A percentile compares a stretch with the other conserved stretches of the same genome.
phyloP scores from a whole-genome alignment of 1,284 basidiomycete genomes.

The Trametes polyzona region DNA sequence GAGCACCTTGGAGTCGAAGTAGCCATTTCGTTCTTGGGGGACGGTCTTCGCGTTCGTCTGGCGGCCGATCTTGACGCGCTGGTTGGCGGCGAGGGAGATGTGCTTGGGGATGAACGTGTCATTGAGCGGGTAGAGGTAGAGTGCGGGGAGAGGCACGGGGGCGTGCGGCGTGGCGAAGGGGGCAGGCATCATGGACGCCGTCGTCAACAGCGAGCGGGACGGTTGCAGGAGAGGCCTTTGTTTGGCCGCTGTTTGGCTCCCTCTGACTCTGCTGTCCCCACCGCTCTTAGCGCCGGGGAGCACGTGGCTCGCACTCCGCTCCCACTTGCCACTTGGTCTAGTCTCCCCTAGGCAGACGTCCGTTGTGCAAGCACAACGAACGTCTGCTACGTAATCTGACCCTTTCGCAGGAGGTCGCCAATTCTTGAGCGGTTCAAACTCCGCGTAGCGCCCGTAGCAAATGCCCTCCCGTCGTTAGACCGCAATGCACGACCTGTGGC shows the following conservation, averaged over 20 bases:
- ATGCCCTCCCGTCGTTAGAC: too few species aligned
- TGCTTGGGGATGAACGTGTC: slow-evolving; percentile 97
- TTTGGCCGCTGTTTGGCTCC: slow-evolving; percentile 25
- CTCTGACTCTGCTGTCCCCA: slow-evolving; percentile 27
- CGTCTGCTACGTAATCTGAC: too few species aligned
- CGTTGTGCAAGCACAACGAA: too few species aligned
- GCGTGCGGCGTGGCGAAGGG: slow-evolving; percentile 37
- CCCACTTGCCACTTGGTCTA: slow-evolving; percentile 21
- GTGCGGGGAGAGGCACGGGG: slow-evolving; percentile 58
- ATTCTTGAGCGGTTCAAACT: too few species aligned
- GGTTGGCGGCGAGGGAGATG: slow-evolving; percentile 78
- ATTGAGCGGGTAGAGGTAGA: slow-evolving; percentile 95
- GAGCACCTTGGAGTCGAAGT: slow-evolving; percentile 97
- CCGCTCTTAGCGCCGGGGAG: background rate
- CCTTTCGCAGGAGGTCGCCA: too few species aligned
- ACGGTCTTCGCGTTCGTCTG: slow-evolving; percentile 98
- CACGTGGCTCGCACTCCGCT: slow-evolving; percentile 23
- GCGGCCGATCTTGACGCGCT: slow-evolving; percentile 93
- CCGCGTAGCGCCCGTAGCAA: too few species aligned
- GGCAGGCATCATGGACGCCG: slow-evolving; percentile 38
- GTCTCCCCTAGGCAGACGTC: too few species aligned
- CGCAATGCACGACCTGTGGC: too few species aligned
- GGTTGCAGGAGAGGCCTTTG: slow-evolving; percentile 30
- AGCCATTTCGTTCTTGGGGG: slow-evolving; percentile 94
- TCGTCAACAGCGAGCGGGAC: slow-evolving; percentile 37